phyloP scores from a whole-genome alignment of 140 eudicot genomes.

The Eryngium alpinum region DNA sequence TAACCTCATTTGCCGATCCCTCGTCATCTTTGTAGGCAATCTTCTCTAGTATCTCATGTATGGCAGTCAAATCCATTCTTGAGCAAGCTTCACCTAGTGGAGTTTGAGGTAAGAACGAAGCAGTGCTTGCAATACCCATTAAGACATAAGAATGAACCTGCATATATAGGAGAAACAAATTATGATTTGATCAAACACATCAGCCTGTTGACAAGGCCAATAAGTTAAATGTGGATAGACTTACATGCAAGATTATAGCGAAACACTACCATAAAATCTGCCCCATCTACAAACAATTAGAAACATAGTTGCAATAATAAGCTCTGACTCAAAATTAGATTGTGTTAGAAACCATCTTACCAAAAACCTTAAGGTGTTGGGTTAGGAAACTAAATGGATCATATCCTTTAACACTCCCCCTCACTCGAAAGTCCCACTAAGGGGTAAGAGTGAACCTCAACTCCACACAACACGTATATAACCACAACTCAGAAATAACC shows the following conservation, averaged over 20 bases:
- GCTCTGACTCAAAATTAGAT: background rate
- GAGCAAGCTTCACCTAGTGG: conserved; percentile 67
- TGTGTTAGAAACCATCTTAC: no score
- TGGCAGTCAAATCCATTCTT: conserved; percentile 72
- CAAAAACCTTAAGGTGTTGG: no score
- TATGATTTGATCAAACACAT: conserved; percentile 1
- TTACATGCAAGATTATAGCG: background rate
- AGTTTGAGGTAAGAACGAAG: conserved; percentile 58
- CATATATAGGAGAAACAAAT: background rate
- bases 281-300: background rate
- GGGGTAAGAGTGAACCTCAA: no score
- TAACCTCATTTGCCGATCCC: conserved; percentile 65
- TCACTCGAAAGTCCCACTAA: no score
- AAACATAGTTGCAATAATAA: background rate
- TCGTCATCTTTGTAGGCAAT: conserved; percentile 61
- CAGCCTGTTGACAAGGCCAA: background rate
- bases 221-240: background rate
- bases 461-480: no score
- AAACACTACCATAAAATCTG: background rate
- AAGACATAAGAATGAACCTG: conserved; percentile 60
- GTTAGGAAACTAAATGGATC: no score
- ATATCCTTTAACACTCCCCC: no score
- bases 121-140: conserved; percentile 61
- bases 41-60: conserved; percentile 52
- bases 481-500: no score